These are phyloP conservation scores for Nicotiana obtusifolia DNA, from an alignment of 257 asterid genomes.

Conservation along the genomic window DNA sequence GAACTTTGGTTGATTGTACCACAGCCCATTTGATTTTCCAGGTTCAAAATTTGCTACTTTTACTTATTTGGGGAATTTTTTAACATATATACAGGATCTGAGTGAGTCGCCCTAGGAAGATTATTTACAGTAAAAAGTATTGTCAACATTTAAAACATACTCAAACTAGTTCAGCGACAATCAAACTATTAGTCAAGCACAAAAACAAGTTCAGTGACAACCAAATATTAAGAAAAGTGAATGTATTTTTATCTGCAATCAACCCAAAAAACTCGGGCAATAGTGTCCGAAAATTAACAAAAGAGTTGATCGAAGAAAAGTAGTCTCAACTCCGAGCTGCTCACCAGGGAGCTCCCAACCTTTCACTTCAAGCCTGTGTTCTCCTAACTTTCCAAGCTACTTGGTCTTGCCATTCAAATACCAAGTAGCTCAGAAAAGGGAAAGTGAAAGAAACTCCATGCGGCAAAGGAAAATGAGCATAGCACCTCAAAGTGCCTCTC, in stretches of 20 bases:
- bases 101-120: neutral
- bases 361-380: neutral
- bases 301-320: neutral
- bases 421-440: neutral
- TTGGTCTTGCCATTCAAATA: neutral
- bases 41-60: no score
- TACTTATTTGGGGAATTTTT: no score
- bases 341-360: neutral
- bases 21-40: no score
- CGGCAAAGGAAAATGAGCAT: neutral
- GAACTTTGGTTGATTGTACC: no score
- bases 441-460: neutral
- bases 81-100: no score
- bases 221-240: neutral
- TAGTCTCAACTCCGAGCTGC: constrained; percentile 1
- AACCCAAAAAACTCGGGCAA: neutral
- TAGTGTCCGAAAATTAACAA: neutral
- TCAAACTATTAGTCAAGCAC: neutral
- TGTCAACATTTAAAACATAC: neutral
- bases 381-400: neutral
- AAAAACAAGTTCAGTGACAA: neutral
- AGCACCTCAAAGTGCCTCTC: neutral
- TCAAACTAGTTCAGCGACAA: neutral
- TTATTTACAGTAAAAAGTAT: neutral
- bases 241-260: neutral